A percentile compares a stretch with the other conserved stretches of the same genome.
phyloP scores from a whole-genome alignment of 23 red algal genomes.

The Gracilaria vermiculophylla region DNA sequence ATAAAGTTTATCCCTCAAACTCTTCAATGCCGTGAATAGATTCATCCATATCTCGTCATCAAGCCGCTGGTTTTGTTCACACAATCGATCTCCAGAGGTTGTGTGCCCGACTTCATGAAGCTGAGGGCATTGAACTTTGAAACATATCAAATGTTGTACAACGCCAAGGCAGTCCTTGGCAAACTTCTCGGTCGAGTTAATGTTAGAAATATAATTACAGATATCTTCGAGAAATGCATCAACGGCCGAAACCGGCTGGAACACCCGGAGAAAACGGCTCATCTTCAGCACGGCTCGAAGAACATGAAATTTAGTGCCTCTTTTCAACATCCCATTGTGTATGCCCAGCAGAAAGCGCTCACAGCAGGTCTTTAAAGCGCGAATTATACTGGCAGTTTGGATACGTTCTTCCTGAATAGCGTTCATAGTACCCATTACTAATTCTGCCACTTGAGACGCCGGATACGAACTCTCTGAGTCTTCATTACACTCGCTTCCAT shows the following conservation, averaged over 20 bases:
- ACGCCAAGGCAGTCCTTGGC: not conserved
- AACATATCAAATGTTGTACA: not conserved
- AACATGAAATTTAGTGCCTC: not conserved
- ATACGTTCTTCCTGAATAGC: constrained; percentile 5
- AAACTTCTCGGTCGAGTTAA: not conserved
- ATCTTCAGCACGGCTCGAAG: not conserved
- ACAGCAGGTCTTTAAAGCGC: not conserved
- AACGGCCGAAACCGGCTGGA: not conserved
- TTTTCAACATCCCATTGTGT: not conserved
- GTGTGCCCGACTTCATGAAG: not conserved
- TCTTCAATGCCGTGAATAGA: not conserved
- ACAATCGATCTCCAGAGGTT: not conserved
- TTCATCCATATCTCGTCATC: not conserved
- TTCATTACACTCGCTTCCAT: not conserved
- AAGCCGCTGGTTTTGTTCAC: not conserved
- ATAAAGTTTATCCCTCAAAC: not conserved
- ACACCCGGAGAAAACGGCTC: not conserved
- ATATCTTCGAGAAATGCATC: not conserved
- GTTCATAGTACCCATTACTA: not conserved
- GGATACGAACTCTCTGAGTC: not conserved
- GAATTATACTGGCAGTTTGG: not conserved
- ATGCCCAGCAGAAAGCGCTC: not conserved
- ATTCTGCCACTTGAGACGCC: not conserved
- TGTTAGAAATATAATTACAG: not conserved
- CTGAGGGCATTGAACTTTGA: not conserved